These are phyloP conservation scores for Berberis thunbergii DNA, from an alignment of 164 flowering plant genomes.

Conservation along the genomic window DNA sequence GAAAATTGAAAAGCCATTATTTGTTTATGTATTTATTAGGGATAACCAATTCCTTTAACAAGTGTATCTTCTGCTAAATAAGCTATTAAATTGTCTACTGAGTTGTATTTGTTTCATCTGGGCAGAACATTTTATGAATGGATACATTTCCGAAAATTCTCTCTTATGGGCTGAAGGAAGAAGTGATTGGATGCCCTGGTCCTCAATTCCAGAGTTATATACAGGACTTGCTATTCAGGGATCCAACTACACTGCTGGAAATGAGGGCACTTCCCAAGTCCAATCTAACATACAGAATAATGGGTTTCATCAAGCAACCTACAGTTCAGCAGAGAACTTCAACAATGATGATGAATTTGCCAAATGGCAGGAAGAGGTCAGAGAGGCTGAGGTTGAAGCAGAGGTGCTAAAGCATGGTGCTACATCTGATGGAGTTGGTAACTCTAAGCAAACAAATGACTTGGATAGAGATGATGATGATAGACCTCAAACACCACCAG, in stretches of 20 bases:
- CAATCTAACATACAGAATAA: background rate
- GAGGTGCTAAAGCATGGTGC: constrained; percentile 26
- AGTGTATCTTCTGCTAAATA: background rate
- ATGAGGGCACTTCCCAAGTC: background rate
- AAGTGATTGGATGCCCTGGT: constrained; percentile 76
- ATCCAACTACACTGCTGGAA: constrained; percentile 1
- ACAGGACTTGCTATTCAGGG: constrained; percentile 14
- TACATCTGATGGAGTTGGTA: constrained; percentile 12
- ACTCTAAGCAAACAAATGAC: constrained; percentile 10
- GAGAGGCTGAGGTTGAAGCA: constrained; percentile 53
- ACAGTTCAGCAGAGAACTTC: constrained; percentile 27
- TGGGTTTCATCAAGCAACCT: constrained; percentile 2
- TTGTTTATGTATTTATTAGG: no score
- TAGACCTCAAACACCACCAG: constrained; percentile 73
- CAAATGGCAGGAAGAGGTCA: constrained; percentile 75
- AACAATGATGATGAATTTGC: constrained; percentile 57
- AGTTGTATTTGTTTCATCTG: constrained; percentile 52
- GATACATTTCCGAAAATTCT: constrained; percentile 53
- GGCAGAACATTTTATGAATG: constrained; percentile 73
- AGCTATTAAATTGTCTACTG: constrained; percentile 38
- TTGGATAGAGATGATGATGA: constrained; percentile 32
- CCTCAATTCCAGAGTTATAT: constrained; percentile 56
- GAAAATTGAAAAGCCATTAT: no score
- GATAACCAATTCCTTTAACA: no score
- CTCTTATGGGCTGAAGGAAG: constrained; percentile 85